Evolutionary conservation across 2,329 filamentous ascomycete genomes (phyloP).

Genomic region (Scorias spongiosa): DNA sequence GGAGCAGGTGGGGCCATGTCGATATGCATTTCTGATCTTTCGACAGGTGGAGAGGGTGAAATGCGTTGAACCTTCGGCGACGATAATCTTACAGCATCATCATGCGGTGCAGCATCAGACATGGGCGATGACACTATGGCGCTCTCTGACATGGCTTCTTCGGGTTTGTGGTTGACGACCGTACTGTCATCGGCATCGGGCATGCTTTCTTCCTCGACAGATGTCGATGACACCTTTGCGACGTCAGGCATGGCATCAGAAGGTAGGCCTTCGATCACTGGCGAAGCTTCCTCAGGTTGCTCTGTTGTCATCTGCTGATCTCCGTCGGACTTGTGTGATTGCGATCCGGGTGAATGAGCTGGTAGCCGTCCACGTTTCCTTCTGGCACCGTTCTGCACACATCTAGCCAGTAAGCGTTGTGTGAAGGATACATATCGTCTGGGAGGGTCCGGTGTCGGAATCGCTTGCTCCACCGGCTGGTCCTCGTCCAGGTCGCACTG

Average conservation of each 20-base stretch:
- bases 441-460: slow-evolving; percentile 7
- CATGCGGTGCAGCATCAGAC: neutral
- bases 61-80: neutral
- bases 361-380: slow-evolving; percentile 1
- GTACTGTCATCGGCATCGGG: neutral
- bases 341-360: neutral
- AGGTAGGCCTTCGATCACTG: neutral
- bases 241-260: too few relatives aligned
- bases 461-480: slow-evolving; percentile 9
- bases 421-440: slow-evolving; percentile 15
- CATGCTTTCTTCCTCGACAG: neutral
- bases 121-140: neutral
- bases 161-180: neutral
- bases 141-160: neutral
- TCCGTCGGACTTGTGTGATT: neutral
- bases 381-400: slow-evolving; percentile 17
- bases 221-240: neutral
- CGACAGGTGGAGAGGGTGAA: neutral
- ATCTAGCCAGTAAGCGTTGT: slow-evolving; percentile 19
- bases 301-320: neutral
- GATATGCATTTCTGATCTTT: slow-evolving; percentile 14
- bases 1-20: slow-evolving; percentile 18
- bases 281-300: neutral
- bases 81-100: neutral
- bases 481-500: slow-evolving; percentile 23